Evolutionary conservation across 1,139 yeast species (phyloP).

Genomic region (Candida smagusa): DNA sequence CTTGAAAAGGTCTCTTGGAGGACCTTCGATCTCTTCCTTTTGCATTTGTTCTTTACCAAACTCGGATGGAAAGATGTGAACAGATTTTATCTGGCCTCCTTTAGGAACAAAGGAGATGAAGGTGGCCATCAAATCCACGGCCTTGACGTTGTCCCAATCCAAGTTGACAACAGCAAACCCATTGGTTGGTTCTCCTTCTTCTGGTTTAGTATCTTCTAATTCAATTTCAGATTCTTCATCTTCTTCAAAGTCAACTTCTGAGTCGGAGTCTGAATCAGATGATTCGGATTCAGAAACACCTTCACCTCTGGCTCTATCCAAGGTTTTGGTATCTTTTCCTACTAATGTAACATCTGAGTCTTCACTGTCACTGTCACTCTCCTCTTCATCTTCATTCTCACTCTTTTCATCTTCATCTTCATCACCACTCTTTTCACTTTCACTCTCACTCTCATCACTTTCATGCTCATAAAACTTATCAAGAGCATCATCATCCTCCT

Average conservation of each 20-base stretch:
- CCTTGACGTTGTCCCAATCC: conserved; percentile 94
- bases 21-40: conserved; percentile 87
- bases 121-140: conserved; percentile 87
- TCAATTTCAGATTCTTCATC: conserved; percentile 50
- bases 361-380: conserved; percentile 3
- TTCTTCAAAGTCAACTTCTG: conserved; percentile 18
- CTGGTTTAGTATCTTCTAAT: conserved; percentile 60
- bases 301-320: conserved; percentile 71
- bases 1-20: conserved; percentile 79
- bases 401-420: conserved; percentile 18
- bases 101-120: conserved; percentile 83
- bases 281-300: conserved; percentile 35
- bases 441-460: conserved; percentile 18
- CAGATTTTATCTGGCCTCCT: conserved; percentile 66
- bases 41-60: conserved; percentile 93
- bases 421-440: too few relatives aligned
- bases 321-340: conserved; percentile 24
- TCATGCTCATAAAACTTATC: conserved; percentile 65
- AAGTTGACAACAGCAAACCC: conserved; percentile 89
- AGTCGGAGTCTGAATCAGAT: conserved; percentile 21
- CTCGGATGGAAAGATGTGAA: conserved; percentile 84
- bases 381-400: conserved; percentile 9
- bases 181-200: conserved; percentile 79
- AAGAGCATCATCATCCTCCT: conserved; percentile 41
- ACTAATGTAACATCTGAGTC: conserved; percentile 10